phyloP scores from a whole-genome alignment of 495 filamentous ascomycete genomes.

The Chaetomidium leptoderma region DNA sequence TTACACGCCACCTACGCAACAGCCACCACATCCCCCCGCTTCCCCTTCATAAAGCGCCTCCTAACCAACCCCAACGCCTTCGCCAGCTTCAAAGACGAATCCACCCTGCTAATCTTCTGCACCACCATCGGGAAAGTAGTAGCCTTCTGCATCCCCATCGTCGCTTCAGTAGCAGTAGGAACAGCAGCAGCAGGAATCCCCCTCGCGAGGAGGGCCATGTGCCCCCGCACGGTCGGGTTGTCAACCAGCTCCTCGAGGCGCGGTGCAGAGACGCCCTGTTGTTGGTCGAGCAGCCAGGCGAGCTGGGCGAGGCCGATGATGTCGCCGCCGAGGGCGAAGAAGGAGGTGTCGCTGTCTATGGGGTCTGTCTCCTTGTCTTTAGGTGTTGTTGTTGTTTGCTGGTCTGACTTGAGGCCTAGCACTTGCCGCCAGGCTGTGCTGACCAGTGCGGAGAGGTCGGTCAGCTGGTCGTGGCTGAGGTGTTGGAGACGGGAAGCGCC shows the following conservation, averaged over 20 bases:
- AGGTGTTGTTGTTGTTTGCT: background rate
- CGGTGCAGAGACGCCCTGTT: background rate
- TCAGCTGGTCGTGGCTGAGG: constrained; percentile 1
- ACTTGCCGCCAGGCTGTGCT: constrained; percentile 18
- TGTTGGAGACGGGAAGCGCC: background rate
- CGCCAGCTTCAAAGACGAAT: background rate
- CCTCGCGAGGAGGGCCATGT: constrained; percentile 13
- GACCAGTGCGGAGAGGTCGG: constrained; percentile 8
- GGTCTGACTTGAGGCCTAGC: background rate
- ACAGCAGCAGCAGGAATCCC: background rate
- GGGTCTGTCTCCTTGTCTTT: background rate
- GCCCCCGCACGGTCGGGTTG: constrained; percentile 17
- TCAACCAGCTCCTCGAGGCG: constrained; percentile 21
- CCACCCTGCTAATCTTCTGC: background rate
- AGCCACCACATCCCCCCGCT: background rate
- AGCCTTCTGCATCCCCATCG: background rate
- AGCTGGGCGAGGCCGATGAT: constrained; percentile 24
- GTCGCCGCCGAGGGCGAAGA: constrained; percentile 24
- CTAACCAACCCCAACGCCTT: constrained; percentile 6
- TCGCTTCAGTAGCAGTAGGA: background rate
- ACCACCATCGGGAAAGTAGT: background rate
- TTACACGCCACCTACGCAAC: constrained; percentile 1
- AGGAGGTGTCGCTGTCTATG: constrained; percentile 15
- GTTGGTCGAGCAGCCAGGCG: constrained; percentile 14
- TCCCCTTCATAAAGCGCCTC: constrained; percentile 3